Conservation (phyloP, 2,329 filamentous ascomycete genomes). For the Xylariaceae sp. region DNA sequence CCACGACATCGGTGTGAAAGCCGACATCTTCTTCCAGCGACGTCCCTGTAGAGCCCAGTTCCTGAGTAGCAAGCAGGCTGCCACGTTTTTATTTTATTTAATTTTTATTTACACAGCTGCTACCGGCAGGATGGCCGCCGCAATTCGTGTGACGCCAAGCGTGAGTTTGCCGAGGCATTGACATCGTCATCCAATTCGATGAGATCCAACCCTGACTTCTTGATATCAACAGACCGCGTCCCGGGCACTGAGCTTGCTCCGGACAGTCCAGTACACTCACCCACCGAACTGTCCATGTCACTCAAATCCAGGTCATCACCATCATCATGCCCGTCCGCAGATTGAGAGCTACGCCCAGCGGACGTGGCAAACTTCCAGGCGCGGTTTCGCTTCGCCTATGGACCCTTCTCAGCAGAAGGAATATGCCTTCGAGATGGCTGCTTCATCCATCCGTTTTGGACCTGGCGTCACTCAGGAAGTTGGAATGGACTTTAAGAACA, state of each 20-base stretch:
- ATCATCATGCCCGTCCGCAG: constrained; percentile 57
- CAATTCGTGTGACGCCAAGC: constrained; percentile 30
- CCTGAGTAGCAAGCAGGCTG: too few species aligned
- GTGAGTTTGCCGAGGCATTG: constrained; percentile 21
- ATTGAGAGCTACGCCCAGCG: constrained; percentile 37
- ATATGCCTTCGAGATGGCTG: constrained; percentile 98
- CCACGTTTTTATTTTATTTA: too few species aligned
- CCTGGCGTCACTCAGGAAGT: constrained; percentile 92
- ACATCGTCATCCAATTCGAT: constrained; percentile 1
- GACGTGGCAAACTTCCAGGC: constrained; percentile 31
- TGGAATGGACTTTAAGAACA: constrained; percentile 94
- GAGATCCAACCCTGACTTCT: background rate
- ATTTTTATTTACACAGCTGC: too few species aligned
- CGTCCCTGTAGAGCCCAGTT: too few species aligned
- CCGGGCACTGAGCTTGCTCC: constrained; percentile 68
- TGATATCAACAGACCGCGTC: constrained; percentile 46
- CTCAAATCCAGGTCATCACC: constrained; percentile 77
- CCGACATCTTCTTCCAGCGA: too few species aligned
- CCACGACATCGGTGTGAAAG: too few species aligned
- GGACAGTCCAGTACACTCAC: constrained; percentile 87
- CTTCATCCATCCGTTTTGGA: constrained; percentile 89
- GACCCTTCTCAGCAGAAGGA: constrained; percentile 75
- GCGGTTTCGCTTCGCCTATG: constrained; percentile 69
- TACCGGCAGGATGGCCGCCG: constrained; percentile 24
- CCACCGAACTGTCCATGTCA: constrained; percentile 90